phyloP scores from a whole-genome alignment of 2,329 filamentous ascomycete species.

The Talaromyces sp. region DNA sequence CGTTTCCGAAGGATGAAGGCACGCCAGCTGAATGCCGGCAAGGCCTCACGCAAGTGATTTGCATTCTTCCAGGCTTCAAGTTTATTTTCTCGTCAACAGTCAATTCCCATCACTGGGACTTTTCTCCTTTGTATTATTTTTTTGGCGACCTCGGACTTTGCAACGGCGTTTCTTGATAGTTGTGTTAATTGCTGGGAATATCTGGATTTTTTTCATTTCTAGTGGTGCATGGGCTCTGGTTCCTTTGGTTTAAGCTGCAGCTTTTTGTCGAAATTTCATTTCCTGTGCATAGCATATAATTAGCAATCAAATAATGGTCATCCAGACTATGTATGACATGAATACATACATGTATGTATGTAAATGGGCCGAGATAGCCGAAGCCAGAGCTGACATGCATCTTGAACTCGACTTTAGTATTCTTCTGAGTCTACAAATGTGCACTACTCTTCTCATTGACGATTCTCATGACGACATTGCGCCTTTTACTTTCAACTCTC shows the following conservation, averaged over 20 bases:
- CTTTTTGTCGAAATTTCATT: neutral
- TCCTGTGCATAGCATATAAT: neutral
- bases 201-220: neutral
- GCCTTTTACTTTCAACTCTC: too few species aligned
- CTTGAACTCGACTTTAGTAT: too few species aligned
- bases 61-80: neutral
- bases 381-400: neutral
- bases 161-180: neutral
- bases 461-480: neutral
- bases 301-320: neutral
- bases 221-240: neutral
- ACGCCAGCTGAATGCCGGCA: constrained; percentile 37
- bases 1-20: constrained; percentile 45
- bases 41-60: constrained; percentile 31
- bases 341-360: too few species aligned
- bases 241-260: neutral
- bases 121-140: neutral
- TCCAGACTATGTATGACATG: too few species aligned
- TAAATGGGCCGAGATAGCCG: neutral
- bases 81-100: neutral
- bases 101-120: neutral
- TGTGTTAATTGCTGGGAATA: neutral
- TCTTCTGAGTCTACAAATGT: neutral
- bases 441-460: neutral
- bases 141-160: neutral